These are phyloP conservation scores for Fusarium sp. DNA, from an alignment of 2,329 filamentous ascomycete genomes.

Conservation along the genomic window DNA sequence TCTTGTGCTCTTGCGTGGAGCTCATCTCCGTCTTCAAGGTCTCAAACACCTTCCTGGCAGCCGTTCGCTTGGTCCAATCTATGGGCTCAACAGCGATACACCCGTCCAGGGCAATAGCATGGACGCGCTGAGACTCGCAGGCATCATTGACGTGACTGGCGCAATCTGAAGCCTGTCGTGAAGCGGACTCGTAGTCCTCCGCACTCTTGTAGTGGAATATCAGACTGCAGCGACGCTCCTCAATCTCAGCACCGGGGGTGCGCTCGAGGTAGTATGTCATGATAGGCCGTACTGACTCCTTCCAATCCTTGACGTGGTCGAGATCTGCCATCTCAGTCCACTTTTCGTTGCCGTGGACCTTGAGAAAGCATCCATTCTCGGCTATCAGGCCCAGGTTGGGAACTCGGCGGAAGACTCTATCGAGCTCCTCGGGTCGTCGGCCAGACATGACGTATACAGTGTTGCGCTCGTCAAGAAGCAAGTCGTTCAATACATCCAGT, in stretches of 20 bases:
- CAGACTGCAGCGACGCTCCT: slow-evolving; percentile 90
- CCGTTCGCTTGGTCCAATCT: slow-evolving; percentile 88
- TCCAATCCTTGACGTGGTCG: slow-evolving; percentile 78
- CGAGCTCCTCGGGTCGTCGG: slow-evolving; percentile 85
- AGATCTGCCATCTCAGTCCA: slow-evolving; percentile 85
- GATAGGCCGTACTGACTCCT: slow-evolving; percentile 82
- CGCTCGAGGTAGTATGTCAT: slow-evolving; percentile 90
- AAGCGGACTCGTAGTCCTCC: slow-evolving; percentile 78
- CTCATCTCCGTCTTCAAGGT: slow-evolving; percentile 57
- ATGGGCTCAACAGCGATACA: slow-evolving; percentile 85
- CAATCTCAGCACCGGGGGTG: slow-evolving; percentile 86
- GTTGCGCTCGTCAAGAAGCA: slow-evolving; percentile 82
- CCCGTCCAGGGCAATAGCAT: slow-evolving; percentile 82
- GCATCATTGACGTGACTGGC: slow-evolving; percentile 96
- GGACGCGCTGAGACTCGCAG: slow-evolving; percentile 83
- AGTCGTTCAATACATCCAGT: slow-evolving; percentile 81
- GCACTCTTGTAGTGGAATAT: slow-evolving; percentile 90
- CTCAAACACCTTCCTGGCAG: slow-evolving; percentile 77
- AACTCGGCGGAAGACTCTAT: slow-evolving; percentile 84
- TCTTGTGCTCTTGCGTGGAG: slow-evolving; percentile 43
- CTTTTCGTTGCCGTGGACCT: slow-evolving; percentile 70
- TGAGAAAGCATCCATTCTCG: slow-evolving; percentile 93
- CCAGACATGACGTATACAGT: slow-evolving; percentile 95
- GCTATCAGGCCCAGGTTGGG: slow-evolving; percentile 89
- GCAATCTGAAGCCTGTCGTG: slow-evolving; percentile 86